Conservation (phyloP, 2,329 filamentous ascomycete genomes). For the Pestalotiopsis fici region DNA sequence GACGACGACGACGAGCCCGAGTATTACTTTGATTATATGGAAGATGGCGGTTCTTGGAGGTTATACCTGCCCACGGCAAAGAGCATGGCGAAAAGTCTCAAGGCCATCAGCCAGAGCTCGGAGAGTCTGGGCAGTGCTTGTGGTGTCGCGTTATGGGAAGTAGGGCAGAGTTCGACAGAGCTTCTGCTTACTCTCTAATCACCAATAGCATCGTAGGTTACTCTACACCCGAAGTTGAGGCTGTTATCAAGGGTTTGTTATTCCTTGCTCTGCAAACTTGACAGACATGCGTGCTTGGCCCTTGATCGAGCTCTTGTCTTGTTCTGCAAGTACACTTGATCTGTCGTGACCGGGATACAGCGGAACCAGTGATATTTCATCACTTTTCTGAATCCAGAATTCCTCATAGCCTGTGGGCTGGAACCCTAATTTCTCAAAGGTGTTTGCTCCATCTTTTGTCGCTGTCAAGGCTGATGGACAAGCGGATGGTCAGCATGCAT, state of each 20-base stretch:
- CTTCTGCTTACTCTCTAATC: background rate
- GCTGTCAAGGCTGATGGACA: constrained; percentile 27
- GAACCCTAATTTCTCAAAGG: constrained; percentile 28
- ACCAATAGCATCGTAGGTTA: background rate
- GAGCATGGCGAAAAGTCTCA: background rate
- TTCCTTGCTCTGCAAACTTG: background rate
- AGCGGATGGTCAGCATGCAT: background rate
- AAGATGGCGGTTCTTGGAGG: constrained; percentile 2
- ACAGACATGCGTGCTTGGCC: background rate
- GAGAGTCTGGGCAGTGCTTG: background rate
- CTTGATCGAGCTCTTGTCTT: background rate
- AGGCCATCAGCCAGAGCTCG: background rate
- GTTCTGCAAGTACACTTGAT: background rate
- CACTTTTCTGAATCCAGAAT: constrained; percentile 12
- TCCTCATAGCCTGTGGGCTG: constrained; percentile 29
- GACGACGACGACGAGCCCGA: background rate
- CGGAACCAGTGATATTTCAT: background rate
- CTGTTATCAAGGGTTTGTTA: background rate
- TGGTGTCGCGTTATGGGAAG: constrained; percentile 6
- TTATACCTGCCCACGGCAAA: background rate
- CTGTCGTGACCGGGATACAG: background rate
- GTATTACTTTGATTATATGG: constrained; percentile 4
- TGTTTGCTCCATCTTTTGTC: constrained; percentile 24
- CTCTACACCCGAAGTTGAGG: background rate
- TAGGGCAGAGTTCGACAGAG: background rate